These are phyloP conservation scores for Ramularia endophylla DNA, from an alignment of 2,329 filamentous ascomycete genomes.

Conservation along the genomic window DNA sequence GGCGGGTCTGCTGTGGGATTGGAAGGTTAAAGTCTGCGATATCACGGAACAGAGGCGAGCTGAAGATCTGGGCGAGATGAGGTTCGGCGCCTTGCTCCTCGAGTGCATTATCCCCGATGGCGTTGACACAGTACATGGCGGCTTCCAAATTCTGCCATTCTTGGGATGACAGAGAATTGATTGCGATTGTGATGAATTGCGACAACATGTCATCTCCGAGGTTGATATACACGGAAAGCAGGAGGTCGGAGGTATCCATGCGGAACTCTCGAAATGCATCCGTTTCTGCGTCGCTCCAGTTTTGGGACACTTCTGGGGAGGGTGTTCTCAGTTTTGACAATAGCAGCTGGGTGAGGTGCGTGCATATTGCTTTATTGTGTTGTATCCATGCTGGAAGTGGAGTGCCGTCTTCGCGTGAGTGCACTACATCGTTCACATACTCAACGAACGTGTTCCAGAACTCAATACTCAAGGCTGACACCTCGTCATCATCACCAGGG, in stretches of 20 bases:
- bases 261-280: slow-evolving; percentile 53
- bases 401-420: slow-evolving; percentile 40
- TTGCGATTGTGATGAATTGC: slow-evolving; percentile 41
- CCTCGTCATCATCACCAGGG: slow-evolving; percentile 65
- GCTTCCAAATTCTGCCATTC: slow-evolving; percentile 49
- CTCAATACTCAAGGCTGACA: slow-evolving; percentile 68
- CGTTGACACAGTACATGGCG: slow-evolving; percentile 56
- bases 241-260: slow-evolving; percentile 71
- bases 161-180: slow-evolving; percentile 35
- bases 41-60: slow-evolving; percentile 51
- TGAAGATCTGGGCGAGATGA: slow-evolving; percentile 57
- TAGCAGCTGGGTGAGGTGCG: slow-evolving; percentile 41
- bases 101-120: slow-evolving; percentile 59
- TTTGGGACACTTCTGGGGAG: slow-evolving; percentile 47
- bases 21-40: slow-evolving; percentile 40
- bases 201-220: slow-evolving; percentile 42
- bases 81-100: slow-evolving; percentile 55
- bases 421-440: slow-evolving; percentile 52
- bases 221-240: slow-evolving; percentile 64
- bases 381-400: slow-evolving; percentile 51
- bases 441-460: slow-evolving; percentile 78
- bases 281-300: slow-evolving; percentile 62
- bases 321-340: slow-evolving; percentile 48
- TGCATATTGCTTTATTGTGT: slow-evolving; percentile 53
- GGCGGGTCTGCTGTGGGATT: slow-evolving; percentile 58